Percentiles rank a stretch among this genome's conserved stretches.
Evolutionary conservation across 495 filamentous ascomycete species (phyloP).

Genomic region (Choiromyces venosus): DNA sequence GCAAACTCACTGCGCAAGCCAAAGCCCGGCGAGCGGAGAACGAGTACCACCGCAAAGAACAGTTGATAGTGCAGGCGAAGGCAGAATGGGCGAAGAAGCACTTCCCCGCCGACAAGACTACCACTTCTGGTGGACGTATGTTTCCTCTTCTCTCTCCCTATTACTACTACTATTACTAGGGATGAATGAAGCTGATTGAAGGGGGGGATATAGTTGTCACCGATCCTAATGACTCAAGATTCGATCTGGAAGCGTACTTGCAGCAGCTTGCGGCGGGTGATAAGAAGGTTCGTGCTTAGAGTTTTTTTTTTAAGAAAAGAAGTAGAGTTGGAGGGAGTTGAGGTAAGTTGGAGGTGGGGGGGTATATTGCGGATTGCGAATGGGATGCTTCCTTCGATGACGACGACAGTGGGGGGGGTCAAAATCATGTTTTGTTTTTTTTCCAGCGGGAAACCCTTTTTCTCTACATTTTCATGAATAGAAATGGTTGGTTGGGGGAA

Average conservation of each 20-base stretch:
- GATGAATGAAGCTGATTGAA: slow-evolving; percentile 4
- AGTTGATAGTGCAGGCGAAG: slow-evolving; percentile 85
- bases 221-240: slow-evolving; percentile 75
- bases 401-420: background rate
- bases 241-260: slow-evolving; percentile 83
- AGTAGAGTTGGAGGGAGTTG: background rate
- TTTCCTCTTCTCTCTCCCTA: slow-evolving; percentile 32
- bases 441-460: background rate
- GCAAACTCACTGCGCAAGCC: slow-evolving; percentile 60
- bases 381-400: background rate
- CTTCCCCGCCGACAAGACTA: slow-evolving; percentile 48
- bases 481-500: background rate
- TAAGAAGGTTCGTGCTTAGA: slow-evolving; percentile 40
- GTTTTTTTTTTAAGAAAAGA: background rate
- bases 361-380: background rate
- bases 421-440: background rate
- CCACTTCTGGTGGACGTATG: slow-evolving; percentile 55
- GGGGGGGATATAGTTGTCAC: slow-evolving; percentile 59
- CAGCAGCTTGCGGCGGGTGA: slow-evolving; percentile 56
- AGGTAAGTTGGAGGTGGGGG: background rate
- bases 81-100: slow-evolving; percentile 77
- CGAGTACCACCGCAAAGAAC: slow-evolving; percentile 81
- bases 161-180: no score
- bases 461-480: background rate
- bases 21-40: slow-evolving; percentile 61